Evolutionary conservation across 192 early-diverging fungal species (phyloP), one percentile per base, ranked within the genome.

Genomic region (Coemansia biformis): DNA sequence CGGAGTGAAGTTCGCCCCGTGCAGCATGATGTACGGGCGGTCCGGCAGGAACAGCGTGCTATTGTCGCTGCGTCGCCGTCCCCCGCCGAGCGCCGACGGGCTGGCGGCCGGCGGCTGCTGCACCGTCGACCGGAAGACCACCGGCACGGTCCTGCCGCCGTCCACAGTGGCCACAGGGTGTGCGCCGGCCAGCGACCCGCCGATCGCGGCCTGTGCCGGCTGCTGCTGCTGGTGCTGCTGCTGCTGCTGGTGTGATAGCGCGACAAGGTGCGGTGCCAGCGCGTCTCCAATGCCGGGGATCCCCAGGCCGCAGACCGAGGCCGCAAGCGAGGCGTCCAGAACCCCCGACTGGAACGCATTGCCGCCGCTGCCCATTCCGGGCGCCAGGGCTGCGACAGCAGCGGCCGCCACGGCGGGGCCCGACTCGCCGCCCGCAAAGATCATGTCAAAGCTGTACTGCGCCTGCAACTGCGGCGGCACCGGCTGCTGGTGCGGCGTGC

Each of bases 1-100:
- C 1, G 80, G 78, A 0, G 79, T 57, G 46, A 86, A 86, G 34
- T 84, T 85, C n/a, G 83, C 70, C 6, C 87, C 87, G 39, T 82
- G 77, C 24, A 89, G 56, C 23, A 75, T 78, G 42, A 89, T 36
- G 22, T 46, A 54, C 22, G 63, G 31, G 15, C 75, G 75, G 45
- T 65, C 72, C 1, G 65, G 26, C 10, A 57, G 41, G 2, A 49
- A 51, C 14, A 40, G 45, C 17, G 29, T 47, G 38, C 36, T 38
- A 34, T 21, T 54, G 37, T 18, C 49, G 51, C 26, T 22, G 40
- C n/a, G n/a, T 38, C 35, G 47, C 26, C 42, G 42, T 37, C 41
- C 43, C 38, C 19, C 48, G 15, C 54, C 33, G 28, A 54, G 54
- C 35, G 51, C 43, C 24, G 45, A 42, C 13, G 65, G 61, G 29